Evolutionary conservation across 2,329 filamentous ascomycete genomes (phyloP).

Genomic region (Chrysoporthe deuterocubensis): DNA sequence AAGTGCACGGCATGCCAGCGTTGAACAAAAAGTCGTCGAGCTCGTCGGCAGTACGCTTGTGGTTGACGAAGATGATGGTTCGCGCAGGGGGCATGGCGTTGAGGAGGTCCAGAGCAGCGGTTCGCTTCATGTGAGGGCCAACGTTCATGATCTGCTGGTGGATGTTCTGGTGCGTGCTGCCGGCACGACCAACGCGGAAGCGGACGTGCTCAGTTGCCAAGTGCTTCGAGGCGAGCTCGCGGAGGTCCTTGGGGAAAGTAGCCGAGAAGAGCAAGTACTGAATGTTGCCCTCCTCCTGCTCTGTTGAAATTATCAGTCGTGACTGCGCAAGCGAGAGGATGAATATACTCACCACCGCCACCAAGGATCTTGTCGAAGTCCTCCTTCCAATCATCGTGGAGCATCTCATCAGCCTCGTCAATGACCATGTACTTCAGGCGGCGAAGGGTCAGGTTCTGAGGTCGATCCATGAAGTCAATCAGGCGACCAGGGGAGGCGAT

Average conservation of each 20-base stretch:
- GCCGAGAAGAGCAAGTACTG: conserved; percentile 88
- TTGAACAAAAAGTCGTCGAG: conserved; percentile 90
- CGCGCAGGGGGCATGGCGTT: conserved; percentile 71
- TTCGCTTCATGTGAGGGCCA: conserved; percentile 68
- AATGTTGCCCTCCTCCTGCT: conserved; percentile 72
- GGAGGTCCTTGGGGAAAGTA: conserved; percentile 83
- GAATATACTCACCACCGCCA: conserved; percentile 71
- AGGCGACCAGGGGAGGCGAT: conserved; percentile 88
- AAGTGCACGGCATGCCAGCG: conserved; percentile 76
- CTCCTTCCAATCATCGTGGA: conserved; percentile 76
- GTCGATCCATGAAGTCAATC: conserved; percentile 78
- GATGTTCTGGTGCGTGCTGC: conserved; percentile 82
- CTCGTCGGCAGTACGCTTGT: conserved; percentile 75
- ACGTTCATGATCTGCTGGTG: conserved; percentile 74
- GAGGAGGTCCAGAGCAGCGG: conserved; percentile 74
- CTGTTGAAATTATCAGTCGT: conserved; percentile 49
- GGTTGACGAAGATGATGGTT: conserved; percentile 90
- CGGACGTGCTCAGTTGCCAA: conserved; percentile 76
- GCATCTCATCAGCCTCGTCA: conserved; percentile 94
- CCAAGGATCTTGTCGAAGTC: conserved; percentile 77
- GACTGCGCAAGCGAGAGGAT: neutral
- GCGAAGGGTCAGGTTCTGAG: conserved; percentile 69
- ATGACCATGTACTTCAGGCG: conserved; percentile 83
- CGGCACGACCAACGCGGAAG: conserved; percentile 85
- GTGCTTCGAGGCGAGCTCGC: conserved; percentile 76